Evolutionary conservation across 1,284 basidiomycete genomes (phyloP).

Genomic region (Ustilago lituana): DNA sequence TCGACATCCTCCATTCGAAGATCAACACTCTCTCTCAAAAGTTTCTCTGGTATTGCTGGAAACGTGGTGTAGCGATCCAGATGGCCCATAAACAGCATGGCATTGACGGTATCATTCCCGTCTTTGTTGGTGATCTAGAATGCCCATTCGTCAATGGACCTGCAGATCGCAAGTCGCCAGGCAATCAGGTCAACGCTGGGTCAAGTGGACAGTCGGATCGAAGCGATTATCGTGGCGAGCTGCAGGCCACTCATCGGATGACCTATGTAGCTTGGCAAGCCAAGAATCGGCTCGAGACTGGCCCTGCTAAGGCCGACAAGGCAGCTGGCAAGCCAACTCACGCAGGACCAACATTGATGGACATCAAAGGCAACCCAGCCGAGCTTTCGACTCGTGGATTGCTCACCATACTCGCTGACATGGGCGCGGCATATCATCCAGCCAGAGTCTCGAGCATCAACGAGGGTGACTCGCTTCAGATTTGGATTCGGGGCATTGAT

Average conservation of each 20-base stretch:
- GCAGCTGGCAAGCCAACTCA: neutral
- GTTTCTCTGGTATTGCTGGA: conserved; percentile 7
- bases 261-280: conserved; percentile 6
- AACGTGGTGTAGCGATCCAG: conserved; percentile 4
- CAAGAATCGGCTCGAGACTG: neutral
- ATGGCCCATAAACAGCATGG: conserved; percentile 6
- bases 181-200: too few species aligned
- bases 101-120: too few species aligned
- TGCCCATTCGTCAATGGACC: neutral
- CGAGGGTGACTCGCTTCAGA: too few species aligned
- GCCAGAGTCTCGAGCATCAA: too few species aligned
- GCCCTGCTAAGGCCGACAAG: neutral
- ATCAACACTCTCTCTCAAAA: neutral
- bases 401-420: conserved; percentile 2
- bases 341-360: neutral
- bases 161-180: too few species aligned
- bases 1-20: neutral
- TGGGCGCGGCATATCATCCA: neutral
- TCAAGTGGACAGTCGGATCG: too few species aligned
- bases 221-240: neutral
- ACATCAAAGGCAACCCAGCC: neutral
- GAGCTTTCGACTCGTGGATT: neutral
- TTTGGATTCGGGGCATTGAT: too few species aligned
- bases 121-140: conserved; percentile 2
- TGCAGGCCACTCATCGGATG: neutral